These are phyloP conservation scores for Barbarea vulgaris DNA, from an alignment of 345 rosid genomes.

Conservation along the genomic window DNA sequence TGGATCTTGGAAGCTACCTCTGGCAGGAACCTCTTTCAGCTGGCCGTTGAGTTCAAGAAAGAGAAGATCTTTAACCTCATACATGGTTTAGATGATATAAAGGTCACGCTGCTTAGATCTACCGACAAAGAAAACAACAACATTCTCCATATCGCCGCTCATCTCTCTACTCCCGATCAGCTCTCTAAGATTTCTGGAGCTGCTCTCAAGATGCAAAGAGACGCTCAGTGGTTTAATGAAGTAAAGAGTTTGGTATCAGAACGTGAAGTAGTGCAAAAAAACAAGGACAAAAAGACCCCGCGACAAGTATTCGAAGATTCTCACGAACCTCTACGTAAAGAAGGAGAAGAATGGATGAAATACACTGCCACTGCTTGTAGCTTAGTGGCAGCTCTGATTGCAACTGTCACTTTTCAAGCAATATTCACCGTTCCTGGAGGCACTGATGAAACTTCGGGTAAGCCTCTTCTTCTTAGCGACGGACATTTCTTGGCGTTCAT, in stretches of 20 bases:
- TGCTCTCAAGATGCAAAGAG: conserved; percentile 33
- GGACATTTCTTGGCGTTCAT: conserved; percentile 34
- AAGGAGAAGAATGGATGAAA: conserved; percentile 55
- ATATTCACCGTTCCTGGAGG: conserved; percentile 55
- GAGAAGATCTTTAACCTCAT: conserved; percentile 20
- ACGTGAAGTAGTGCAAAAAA: not conserved
- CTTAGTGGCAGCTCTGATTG: conserved; percentile 48
- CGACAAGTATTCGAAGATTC: conserved; percentile 22
- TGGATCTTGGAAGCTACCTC: not conserved
- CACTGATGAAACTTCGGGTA: conserved; percentile 20
- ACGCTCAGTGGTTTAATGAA: conserved; percentile 19
- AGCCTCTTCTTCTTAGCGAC: conserved; percentile 27
- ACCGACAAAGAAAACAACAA: conserved; percentile 1
- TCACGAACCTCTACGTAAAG: conserved; percentile 35
- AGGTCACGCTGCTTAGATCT: not conserved
- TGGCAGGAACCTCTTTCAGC: conserved; percentile 16
- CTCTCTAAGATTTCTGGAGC: conserved; percentile 18
- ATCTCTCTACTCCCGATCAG: not conserved
- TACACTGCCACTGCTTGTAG: conserved; percentile 47
- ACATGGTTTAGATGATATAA: not conserved
- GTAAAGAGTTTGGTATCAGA: conserved; percentile 10
- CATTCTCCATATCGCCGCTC: conserved; percentile 23
- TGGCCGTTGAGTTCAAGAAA: conserved; percentile 19
- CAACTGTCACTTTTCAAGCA: conserved; percentile 52
- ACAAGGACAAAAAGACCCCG: not conserved